Evolutionary conservation across 2,329 filamentous ascomycete species (phyloP).

Genomic region (Chaetomium sp.): DNA sequence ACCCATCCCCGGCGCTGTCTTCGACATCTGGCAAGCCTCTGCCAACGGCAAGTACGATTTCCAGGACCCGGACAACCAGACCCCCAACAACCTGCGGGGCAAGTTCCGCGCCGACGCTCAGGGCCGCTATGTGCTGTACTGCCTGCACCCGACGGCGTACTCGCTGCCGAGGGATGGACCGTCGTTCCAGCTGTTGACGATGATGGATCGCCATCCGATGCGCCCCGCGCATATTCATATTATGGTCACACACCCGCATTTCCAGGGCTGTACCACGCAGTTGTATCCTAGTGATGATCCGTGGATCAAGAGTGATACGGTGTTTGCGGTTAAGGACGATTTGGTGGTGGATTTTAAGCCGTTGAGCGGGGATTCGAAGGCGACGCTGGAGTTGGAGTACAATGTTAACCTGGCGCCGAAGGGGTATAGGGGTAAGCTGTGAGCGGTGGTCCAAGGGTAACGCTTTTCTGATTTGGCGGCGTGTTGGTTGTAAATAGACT

Average conservation of each 20-base stretch:
- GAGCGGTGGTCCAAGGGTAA: neutral
- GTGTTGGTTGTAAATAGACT: slow-evolving; percentile 13
- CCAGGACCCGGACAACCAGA: slow-evolving; percentile 58
- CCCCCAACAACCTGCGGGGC: slow-evolving; percentile 59
- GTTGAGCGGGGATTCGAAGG: slow-evolving; percentile 29
- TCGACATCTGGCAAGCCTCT: slow-evolving; percentile 76
- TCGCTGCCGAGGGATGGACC: slow-evolving; percentile 42
- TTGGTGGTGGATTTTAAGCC: slow-evolving; percentile 29
- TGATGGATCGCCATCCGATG: slow-evolving; percentile 51
- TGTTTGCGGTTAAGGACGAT: slow-evolving; percentile 50
- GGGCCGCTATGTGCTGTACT: slow-evolving; percentile 54
- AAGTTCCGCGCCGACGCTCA: slow-evolving; percentile 57
- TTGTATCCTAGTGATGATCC: slow-evolving; percentile 64
- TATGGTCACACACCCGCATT: slow-evolving; percentile 36
- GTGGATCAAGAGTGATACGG: slow-evolving; percentile 49
- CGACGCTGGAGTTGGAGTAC: slow-evolving; percentile 33
- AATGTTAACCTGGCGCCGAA: slow-evolving; percentile 31
- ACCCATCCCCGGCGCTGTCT: slow-evolving; percentile 57
- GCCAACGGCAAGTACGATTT: slow-evolving; percentile 64
- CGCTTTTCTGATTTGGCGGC: neutral
- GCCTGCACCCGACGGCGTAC: slow-evolving; percentile 46
- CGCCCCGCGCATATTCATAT: slow-evolving; percentile 57
- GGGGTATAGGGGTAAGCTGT: slow-evolving; percentile 24
- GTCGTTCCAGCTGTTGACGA: slow-evolving; percentile 42
- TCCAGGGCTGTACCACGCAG: slow-evolving; percentile 45